Conservation (phyloP, 768 basidiomycete genomes). For the Termitomyces sp. region DNA sequence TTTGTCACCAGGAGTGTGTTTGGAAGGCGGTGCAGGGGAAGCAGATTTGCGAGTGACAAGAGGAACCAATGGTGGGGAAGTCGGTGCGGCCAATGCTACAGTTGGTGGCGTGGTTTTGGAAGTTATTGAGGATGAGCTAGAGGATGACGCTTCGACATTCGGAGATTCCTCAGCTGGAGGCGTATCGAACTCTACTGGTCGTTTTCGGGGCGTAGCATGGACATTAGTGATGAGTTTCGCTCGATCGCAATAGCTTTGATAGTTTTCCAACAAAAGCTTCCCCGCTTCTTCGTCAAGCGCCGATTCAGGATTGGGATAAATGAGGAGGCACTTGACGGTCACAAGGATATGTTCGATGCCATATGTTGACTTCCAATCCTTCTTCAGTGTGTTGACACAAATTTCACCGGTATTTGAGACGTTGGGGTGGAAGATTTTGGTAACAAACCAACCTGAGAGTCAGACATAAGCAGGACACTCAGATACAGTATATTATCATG, state of each 20-base stretch:
- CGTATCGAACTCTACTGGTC: slow-evolving; percentile 67
- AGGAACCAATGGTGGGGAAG: slow-evolving; percentile 27
- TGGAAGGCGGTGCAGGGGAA: slow-evolving; percentile 37
- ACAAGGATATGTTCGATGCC: slow-evolving; percentile 90
- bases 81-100: slow-evolving; percentile 14
- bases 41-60: slow-evolving; percentile 39
- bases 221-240: slow-evolving; percentile 88
- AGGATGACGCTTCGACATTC: slow-evolving; percentile 24
- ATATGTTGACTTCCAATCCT: slow-evolving; percentile 91
- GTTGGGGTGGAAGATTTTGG: slow-evolving; percentile 98
- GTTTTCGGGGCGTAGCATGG: slow-evolving; percentile 78
- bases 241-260: slow-evolving; percentile 80
- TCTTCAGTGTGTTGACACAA: slow-evolving; percentile 95
- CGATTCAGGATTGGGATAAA: slow-evolving; percentile 95
- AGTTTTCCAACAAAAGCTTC: slow-evolving; percentile 85
- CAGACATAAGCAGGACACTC: slow-evolving; percentile 4
- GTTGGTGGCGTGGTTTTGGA: slow-evolving; percentile 18
- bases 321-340: slow-evolving; percentile 92
- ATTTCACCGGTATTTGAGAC: slow-evolving; percentile 89
- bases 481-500: neutral
- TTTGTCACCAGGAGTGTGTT: slow-evolving; percentile 35
- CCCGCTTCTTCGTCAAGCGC: slow-evolving; percentile 96
- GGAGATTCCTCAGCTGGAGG: slow-evolving; percentile 30
- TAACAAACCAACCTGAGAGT: slow-evolving; percentile 73
- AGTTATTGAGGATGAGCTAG: slow-evolving; percentile 19